phyloP scores from a whole-genome alignment of 768 basidiomycete species.

The Mycena vulgaris region DNA sequence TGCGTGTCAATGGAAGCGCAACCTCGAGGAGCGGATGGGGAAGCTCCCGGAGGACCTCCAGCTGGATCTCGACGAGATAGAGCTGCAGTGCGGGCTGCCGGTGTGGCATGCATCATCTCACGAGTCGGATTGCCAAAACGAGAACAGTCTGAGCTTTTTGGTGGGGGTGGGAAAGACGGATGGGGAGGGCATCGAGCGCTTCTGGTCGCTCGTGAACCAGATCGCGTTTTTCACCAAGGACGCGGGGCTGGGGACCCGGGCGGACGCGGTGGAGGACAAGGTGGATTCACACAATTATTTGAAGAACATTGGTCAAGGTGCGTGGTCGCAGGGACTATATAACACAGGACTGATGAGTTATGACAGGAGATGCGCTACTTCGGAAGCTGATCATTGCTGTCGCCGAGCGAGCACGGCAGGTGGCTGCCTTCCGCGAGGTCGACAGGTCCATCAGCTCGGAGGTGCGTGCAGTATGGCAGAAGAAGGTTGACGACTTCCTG shows the following conservation, averaged over 20 bases:
- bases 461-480: not conserved
- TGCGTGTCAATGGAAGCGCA: not conserved
- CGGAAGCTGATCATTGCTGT: not conserved
- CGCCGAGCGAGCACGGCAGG: not conserved
- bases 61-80: not conserved
- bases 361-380: not conserved
- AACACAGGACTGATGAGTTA: not conserved
- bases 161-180: conserved; percentile 27
- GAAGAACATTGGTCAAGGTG: not conserved
- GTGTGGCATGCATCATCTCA: conserved; percentile 16
- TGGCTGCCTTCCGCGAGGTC: not conserved
- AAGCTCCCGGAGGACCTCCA: not conserved
- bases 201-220: conserved; percentile 46
- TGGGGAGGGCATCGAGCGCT: not conserved
- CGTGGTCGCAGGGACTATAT: not conserved
- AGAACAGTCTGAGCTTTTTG: conserved; percentile 29
- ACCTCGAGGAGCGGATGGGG: not conserved
- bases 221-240: conserved; percentile 45
- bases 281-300: not conserved
- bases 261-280: not conserved
- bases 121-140: conserved; percentile 18
- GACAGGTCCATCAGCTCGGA: not conserved
- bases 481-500: not conserved
- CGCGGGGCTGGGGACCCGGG: conserved; percentile 43
- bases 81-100: conserved; percentile 19